Percentiles rank a stretch among this genome's conserved stretches.
phyloP scores from a whole-genome alignment of 441 rosid species.

The Kokia cookei region DNA sequence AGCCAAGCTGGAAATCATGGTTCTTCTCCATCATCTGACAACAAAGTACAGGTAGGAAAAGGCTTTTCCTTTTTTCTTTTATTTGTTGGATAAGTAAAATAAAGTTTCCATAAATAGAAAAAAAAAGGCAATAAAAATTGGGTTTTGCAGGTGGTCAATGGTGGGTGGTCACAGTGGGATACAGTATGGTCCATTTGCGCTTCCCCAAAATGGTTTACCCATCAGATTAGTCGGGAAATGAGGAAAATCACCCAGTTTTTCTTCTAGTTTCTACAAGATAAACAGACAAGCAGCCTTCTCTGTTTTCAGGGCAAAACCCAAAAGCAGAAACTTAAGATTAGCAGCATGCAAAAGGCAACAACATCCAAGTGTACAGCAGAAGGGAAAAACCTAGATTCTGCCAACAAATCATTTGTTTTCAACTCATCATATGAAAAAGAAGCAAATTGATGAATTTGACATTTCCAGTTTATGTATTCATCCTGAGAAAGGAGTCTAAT shows the following conservation, averaged over 20 bases:
- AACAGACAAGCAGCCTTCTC: background rate
- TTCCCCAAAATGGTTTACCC: slow-evolving; percentile 92
- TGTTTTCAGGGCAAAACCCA: background rate
- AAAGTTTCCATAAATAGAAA: slow-evolving; percentile 12
- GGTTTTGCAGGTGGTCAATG: slow-evolving; percentile 56
- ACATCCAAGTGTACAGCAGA: slow-evolving; percentile 26
- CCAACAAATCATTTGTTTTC: background rate
- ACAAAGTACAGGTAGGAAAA: slow-evolving; percentile 68
- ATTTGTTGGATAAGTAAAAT: background rate
- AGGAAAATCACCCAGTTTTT: slow-evolving; percentile 5
- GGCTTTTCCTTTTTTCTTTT: background rate
- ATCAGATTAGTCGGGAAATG: slow-evolving; percentile 48
- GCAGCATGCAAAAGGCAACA: background rate
- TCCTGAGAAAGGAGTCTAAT: background rate
- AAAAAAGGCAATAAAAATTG: background rate
- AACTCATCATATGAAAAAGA: background rate
- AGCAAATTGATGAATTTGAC: background rate
- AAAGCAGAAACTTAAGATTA: background rate
- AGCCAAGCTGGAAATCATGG: slow-evolving; percentile 80
- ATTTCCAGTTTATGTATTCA: background rate
- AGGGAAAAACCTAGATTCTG: too few species aligned
- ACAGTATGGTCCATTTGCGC: slow-evolving; percentile 92
- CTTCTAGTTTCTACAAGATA: background rate
- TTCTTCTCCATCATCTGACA: slow-evolving; percentile 82
- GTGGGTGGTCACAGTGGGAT: slow-evolving; percentile 61